Conservation (phyloP, 164 flowering plant genomes). For the Liquidambar formosana region DNA sequence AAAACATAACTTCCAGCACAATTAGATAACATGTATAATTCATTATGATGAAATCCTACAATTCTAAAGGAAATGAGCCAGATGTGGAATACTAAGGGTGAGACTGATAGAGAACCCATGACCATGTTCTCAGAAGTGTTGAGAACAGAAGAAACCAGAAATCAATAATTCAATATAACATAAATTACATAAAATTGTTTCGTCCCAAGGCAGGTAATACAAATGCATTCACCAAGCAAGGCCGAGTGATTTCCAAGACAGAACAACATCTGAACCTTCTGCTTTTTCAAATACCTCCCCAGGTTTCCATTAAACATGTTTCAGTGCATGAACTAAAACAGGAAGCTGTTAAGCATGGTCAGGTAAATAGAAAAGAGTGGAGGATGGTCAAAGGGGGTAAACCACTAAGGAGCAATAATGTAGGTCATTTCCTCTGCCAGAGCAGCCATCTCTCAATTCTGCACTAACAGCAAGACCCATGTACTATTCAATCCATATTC, state of each 20-base stretch:
- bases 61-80: neutral
- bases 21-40: neutral
- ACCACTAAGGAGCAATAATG: neutral
- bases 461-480: neutral
- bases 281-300: too few species aligned
- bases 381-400: neutral
- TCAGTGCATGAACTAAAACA: too few species aligned
- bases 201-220: neutral
- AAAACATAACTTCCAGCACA: neutral
- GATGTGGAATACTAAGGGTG: neutral
- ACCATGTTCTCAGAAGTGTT: neutral
- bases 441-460: neutral
- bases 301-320: too few species aligned
- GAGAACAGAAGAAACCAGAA: neutral
- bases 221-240: too few species aligned
- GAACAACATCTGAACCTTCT: too few species aligned
- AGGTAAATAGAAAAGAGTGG: too few species aligned
- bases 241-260: too few species aligned
- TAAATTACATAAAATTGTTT: neutral
- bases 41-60: neutral
- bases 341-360: too few species aligned
- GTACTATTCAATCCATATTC: too few species aligned
- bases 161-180: neutral
- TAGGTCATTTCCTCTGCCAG: neutral
- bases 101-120: neutral